phyloP scores from a whole-genome alignment of 495 filamentous ascomycete species.

The Neurospora cerealis region DNA sequence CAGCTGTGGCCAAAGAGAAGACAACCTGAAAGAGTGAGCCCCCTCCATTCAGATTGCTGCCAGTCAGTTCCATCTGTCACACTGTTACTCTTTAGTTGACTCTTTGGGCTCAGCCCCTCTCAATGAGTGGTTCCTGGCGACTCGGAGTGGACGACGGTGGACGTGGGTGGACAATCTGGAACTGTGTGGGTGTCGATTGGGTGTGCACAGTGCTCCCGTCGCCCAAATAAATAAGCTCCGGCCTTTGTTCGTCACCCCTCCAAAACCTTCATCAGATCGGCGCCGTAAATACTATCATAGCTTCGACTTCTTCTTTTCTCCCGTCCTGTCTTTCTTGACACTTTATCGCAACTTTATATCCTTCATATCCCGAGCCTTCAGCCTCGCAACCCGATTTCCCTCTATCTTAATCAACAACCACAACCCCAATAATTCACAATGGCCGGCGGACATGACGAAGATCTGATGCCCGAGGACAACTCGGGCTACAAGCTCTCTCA shows the following conservation, averaged over 20 bases:
- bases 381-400: neutral
- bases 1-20: conserved; percentile 10
- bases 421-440: conserved; percentile 34
- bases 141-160: neutral
- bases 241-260: conserved; percentile 8
- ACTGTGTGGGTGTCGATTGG: neutral
- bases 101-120: neutral
- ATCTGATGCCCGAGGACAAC: conserved; percentile 75
- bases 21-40: neutral
- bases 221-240: conserved; percentile 20
- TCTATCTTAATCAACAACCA: conserved; percentile 1
- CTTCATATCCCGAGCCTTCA: conserved; percentile 3
- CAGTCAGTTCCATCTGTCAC: conserved; percentile 4
- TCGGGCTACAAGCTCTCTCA: conserved; percentile 96
- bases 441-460: conserved; percentile 64
- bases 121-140: neutral
- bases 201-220: neutral
- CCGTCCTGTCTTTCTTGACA: neutral
- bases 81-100: neutral
- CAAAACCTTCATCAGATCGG: conserved; percentile 1
- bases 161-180: neutral
- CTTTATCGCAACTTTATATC: conserved; percentile 11
- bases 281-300: conserved; percentile 1
- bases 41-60: conserved; percentile 10
- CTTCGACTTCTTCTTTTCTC: neutral